Conservation (phyloP, 768 basidiomycete species). For the Psilocybe tampanensis region DNA sequence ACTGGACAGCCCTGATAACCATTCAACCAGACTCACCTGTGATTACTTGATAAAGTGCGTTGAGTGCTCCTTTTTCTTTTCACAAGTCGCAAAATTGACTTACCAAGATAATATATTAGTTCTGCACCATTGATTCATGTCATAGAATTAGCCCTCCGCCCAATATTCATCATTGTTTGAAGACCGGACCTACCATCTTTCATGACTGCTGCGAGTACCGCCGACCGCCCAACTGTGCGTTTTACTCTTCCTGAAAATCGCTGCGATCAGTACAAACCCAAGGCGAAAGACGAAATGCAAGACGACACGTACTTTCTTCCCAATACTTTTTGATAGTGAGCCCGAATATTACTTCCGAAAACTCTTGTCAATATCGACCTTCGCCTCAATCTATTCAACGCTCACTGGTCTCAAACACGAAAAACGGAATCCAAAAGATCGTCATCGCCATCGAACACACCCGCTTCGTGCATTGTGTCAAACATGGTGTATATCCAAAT, state of each 20-base stretch:
- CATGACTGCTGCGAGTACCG: constrained; percentile 4
- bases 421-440: constrained; percentile 14
- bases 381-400: not conserved
- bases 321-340: constrained; percentile 11
- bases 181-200: constrained; percentile 13
- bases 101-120: constrained; percentile 16
- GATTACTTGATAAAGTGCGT: constrained; percentile 2
- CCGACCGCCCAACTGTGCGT: not conserved
- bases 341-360: constrained; percentile 7
- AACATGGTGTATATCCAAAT: not conserved
- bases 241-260: not conserved
- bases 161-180: too few species aligned
- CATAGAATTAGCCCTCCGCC: not conserved
- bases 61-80: not conserved
- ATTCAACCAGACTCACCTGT: not conserved
- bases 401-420: constrained; percentile 13
- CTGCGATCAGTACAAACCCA: not conserved
- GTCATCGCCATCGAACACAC: not conserved
- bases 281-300: not conserved
- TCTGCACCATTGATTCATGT: not conserved
- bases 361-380: not conserved
- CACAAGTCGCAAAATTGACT: not conserved
- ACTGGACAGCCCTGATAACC: too few species aligned
- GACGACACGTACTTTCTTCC: constrained; percentile 5
- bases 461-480: not conserved